These are phyloP conservation scores for Echinosophora koreensis DNA, from an alignment of 306 rosid genomes.

Conservation along the genomic window DNA sequence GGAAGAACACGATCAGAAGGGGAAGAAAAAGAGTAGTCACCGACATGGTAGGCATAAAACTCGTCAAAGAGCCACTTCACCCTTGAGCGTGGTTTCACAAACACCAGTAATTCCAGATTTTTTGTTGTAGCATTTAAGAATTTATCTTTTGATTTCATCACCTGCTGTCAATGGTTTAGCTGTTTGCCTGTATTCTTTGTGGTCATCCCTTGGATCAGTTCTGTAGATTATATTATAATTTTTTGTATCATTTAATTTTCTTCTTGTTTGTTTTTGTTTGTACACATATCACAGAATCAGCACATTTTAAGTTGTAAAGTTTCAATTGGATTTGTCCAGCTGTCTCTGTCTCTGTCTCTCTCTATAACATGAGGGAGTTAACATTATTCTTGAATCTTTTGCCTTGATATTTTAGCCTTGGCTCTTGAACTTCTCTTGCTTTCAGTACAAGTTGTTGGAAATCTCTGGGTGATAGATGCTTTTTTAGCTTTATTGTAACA, in stretches of 20 bases:
- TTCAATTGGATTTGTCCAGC: conserved; percentile 38
- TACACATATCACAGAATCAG: conserved; percentile 43
- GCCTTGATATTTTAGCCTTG: conserved; percentile 22
- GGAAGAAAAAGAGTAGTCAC: conserved; percentile 70
- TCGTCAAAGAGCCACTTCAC: conserved; percentile 68
- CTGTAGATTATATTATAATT: conserved; percentile 54
- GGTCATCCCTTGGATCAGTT: conserved; percentile 46
- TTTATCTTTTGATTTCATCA: conserved; percentile 46
- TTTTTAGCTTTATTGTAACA: not conserved
- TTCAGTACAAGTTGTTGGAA: not conserved
- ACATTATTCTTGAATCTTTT: conserved; percentile 20
- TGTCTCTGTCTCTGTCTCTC: not conserved
- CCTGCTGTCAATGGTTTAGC: conserved; percentile 39
- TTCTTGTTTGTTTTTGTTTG: conserved; percentile 40
- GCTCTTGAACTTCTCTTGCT: conserved; percentile 28
- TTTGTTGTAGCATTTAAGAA: conserved; percentile 67
- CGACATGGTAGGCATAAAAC: conserved; percentile 67
- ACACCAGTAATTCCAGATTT: conserved; percentile 86
- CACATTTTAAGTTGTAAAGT: conserved; percentile 35
- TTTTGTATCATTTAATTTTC: conserved; percentile 24
- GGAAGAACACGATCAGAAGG: conserved; percentile 62
- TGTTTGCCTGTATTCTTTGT: conserved; percentile 48
- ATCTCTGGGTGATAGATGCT: not conserved
- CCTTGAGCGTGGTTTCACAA: conserved; percentile 72
- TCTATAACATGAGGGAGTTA: conserved; percentile 23